Conservation (phyloP, 768 basidiomycete species). For the Macrolepiota dolichaula region DNA sequence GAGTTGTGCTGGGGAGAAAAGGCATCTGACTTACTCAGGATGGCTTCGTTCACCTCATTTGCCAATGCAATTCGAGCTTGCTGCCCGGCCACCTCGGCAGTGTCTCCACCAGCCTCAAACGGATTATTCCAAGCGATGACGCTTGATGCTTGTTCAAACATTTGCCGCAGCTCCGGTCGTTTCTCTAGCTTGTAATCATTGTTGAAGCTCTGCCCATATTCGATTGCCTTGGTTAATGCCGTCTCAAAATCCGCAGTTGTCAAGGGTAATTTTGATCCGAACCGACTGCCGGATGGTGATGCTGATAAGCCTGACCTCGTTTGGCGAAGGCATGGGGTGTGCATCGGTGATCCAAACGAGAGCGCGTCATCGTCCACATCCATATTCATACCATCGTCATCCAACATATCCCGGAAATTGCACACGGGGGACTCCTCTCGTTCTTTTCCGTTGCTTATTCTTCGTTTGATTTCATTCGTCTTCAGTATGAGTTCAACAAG, state of each 20-base stretch:
- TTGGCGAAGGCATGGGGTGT: neutral
- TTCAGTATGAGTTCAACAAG: constrained; percentile 81
- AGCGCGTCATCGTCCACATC: constrained; percentile 48
- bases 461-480: constrained; percentile 67
- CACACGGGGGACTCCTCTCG: constrained; percentile 24
- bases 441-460: constrained; percentile 38
- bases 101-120: constrained; percentile 58
- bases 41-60: constrained; percentile 77
- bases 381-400: constrained; percentile 53
- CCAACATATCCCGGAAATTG: constrained; percentile 27
- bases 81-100: constrained; percentile 66
- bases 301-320: constrained; percentile 2
- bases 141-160: constrained; percentile 73
- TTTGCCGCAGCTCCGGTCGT: constrained; percentile 59
- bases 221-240: constrained; percentile 62
- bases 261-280: constrained; percentile 2
- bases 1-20: neutral
- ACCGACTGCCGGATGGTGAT: constrained; percentile 15
- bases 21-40: constrained; percentile 57
- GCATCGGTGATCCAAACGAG: constrained; percentile 13
- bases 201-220: constrained; percentile 71
- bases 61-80: constrained; percentile 64
- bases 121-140: constrained; percentile 82
- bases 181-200: constrained; percentile 63
- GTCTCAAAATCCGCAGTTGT: constrained; percentile 40